Base-by-base conservation (phyloP, 2,329 filamentous ascomycete species). In the Aspergillus flavus region DNA sequence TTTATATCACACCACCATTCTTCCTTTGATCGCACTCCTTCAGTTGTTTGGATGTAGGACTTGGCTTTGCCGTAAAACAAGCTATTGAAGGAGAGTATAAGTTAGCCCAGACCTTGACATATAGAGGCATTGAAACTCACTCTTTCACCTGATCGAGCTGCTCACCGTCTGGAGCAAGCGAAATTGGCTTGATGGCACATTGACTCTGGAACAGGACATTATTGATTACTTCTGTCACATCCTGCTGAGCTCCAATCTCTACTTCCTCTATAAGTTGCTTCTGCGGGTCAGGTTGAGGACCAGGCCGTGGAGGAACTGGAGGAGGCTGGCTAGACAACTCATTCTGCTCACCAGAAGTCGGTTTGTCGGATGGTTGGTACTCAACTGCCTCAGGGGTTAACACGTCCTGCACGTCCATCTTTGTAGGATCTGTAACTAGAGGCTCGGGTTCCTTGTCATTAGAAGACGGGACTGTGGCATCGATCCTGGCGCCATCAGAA, bases 151-250 rank as follows among this genome's bases (percentile, higher is more conserved):
- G 84, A 74, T 98, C 95, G 23, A 89, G 80, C 76, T 97, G 94
- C 67, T 96, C 90, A 3, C 90, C 91, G 52, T 89, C 85, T 7
- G 84, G 79, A 62, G 92, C 87, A 39, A 86, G 81, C 4, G 85
- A 86, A n/a, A 85, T 85, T 6, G 92, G 86, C 62, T 86, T 89
- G 72, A 98, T 94, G 2, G 94, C 94, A 58, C 92, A 93, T 72
- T 95, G 91, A n/a, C 97, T 83, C 57, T 95, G 91, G 73, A 94
- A 93, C 63, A 97, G 87, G 30, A 97, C 91, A 71, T 94, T 95
- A 63, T 93, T 93, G 81, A 97, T 94, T 53, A 97, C 94, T 78
- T 99, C 95, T 14, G 93, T 93, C 5, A 97, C 94, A 78, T 99
- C 95, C 79, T 99, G 94, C 73, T 99, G 95, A 39, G 92, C 85